phyloP scores from a whole-genome alignment of 169 alveolate species.

The Plasmodium chabaudi region DNA sequence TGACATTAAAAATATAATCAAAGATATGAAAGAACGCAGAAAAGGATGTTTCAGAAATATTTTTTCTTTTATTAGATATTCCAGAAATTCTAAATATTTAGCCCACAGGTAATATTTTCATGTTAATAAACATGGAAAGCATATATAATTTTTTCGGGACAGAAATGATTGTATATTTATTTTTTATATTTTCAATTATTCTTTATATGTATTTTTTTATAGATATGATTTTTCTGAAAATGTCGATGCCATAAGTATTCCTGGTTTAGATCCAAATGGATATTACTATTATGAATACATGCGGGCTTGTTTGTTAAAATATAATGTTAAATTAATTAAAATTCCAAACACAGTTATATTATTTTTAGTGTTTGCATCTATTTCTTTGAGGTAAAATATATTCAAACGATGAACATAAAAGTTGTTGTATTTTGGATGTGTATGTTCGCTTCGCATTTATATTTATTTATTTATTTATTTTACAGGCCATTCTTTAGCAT shows the following conservation, averaged over 20 bases:
- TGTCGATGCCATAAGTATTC: slow-evolving; percentile 82
- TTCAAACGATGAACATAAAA: no score
- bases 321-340: slow-evolving; percentile 82
- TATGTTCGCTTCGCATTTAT: no score
- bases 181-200: not conserved
- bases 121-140: slow-evolving; percentile 79
- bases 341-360: slow-evolving; percentile 83
- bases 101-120: slow-evolving; percentile 78
- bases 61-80: slow-evolving; percentile 25
- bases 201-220: not conserved
- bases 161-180: slow-evolving; percentile 9
- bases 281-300: slow-evolving; percentile 87
- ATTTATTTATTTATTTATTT: not conserved
- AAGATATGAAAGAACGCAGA: slow-evolving; percentile 35
- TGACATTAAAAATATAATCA: slow-evolving; percentile 39
- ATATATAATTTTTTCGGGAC: slow-evolving; percentile 43
- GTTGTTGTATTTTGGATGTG: no score
- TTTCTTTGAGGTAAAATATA: slow-evolving; percentile 77
- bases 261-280: slow-evolving; percentile 85
- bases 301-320: slow-evolving; percentile 85
- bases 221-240: slow-evolving; percentile 87
- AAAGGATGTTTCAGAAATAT: slow-evolving; percentile 37
- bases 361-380: slow-evolving; percentile 77
- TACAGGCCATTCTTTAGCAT: slow-evolving; percentile 81
- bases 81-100: slow-evolving; percentile 71